phyloP scores from a whole-genome alignment of 768 basidiomycete species.

The Hericium erinaceus region DNA sequence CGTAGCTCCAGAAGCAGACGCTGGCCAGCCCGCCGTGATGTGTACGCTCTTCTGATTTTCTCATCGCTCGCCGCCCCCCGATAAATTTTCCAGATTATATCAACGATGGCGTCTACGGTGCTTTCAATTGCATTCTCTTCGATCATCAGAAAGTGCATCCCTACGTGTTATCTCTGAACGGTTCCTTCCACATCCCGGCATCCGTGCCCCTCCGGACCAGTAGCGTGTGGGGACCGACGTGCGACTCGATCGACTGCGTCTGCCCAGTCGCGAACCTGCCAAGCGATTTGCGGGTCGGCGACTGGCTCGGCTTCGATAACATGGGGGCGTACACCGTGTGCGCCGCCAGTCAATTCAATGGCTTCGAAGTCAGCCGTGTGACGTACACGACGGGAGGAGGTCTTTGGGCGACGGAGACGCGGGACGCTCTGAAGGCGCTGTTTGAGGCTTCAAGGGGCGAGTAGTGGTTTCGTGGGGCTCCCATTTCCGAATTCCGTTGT shows the following conservation, averaged over 20 bases:
- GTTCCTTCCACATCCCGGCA: conserved; percentile 49
- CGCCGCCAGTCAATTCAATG: conserved; percentile 94
- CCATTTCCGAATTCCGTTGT: not conserved
- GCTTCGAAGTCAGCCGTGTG: conserved; percentile 74
- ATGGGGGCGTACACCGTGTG: conserved; percentile 99
- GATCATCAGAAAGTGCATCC: conserved; percentile 81
- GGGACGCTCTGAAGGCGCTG: conserved; percentile 40
- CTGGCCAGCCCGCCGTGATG: conserved; percentile 64
- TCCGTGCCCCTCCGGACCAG: conserved; percentile 38
- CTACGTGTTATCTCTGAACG: conserved; percentile 60
- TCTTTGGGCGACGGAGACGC: conserved; percentile 40
- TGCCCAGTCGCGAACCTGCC: conserved; percentile 56
- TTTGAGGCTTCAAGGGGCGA: conserved; percentile 18
- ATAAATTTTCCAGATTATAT: conserved; percentile 71
- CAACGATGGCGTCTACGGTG: conserved; percentile 97
- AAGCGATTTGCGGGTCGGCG: conserved; percentile 70
- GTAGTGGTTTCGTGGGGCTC: conserved; percentile 2
- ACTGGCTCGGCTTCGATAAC: conserved; percentile 95
- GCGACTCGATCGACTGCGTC: conserved; percentile 96
- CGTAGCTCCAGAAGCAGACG: conserved; percentile 17
- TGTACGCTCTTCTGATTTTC: conserved; percentile 49
- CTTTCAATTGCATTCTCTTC: conserved; percentile 96
- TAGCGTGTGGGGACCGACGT: conserved; percentile 97
- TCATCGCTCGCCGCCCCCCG: not conserved
- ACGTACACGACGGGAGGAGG: conserved; percentile 65